Evolutionary conservation across 495 filamentous ascomycete genomes (phyloP), one percentile per base, ranked within the genome.

Genomic region (Aspergillus nanangensis): DNA sequence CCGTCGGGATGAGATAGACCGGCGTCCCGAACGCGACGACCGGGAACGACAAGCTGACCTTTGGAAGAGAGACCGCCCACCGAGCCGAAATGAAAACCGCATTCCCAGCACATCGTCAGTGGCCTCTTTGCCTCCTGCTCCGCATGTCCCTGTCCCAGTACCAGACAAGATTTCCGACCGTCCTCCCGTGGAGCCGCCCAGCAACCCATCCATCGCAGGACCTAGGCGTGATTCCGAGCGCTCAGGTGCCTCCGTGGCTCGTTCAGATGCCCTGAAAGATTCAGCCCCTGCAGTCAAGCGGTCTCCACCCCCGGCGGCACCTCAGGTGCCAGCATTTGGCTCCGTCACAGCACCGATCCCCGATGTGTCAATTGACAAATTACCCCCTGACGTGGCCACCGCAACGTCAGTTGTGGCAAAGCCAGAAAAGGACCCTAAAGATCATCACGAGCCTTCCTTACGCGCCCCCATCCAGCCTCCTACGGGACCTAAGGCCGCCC

Each of bases 311-410:
- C 86, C 87, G n/a, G 71, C 86, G 38, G 84, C 85, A 29, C 87
- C 88, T 10, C 83, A 87, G 24, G 88, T 91, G 3, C 88, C 88
- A 14, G 84, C 87, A 2, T 92, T 94, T 70, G 87, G 87, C 9
- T 86, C 83, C 10, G 56, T 74, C 1, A 53, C 60, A 18, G 55
- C 63, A 14, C 64, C 57, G 20, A 68, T 65, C 19, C 60, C 60
- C 5, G 55, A 52, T 37, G 33, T 52, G 9, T 50, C 56, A n/a
- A 13, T 46, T 2, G 46, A 58, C 14, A 75, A 74, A 55, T 53
- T 54, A 14, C 20, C 50, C 2, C 21, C 71, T 2, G 77, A 77
- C 3, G 69, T 66, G 27, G 63, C 70, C 25, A 55, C 70, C 23
- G 41, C 65, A 4, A 65, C 68, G 18, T 43, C 65, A 10, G 53